Evolutionary conservation across 1,284 basidiomycete species (phyloP).

Genomic region (Sphagnurus paluster): DNA sequence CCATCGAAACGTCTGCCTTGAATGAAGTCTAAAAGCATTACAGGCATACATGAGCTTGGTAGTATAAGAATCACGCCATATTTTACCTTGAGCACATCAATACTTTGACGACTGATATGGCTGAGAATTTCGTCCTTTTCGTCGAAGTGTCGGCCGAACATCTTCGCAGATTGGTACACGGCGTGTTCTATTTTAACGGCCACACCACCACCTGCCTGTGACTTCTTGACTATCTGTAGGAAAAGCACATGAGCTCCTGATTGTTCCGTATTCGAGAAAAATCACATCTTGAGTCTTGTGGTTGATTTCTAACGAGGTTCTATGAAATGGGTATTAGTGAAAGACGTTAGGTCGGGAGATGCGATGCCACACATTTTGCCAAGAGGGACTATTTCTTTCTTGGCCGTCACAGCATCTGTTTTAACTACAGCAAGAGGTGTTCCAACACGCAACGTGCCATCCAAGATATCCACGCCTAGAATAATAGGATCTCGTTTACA

Average conservation of each 20-base stretch:
- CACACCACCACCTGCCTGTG: conserved; percentile 92
- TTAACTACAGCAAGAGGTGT: conserved; percentile 97
- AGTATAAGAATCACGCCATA: conserved; percentile 2
- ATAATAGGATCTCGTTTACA: conserved; percentile 98
- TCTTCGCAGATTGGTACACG: conserved; percentile 93
- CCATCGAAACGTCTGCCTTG: conserved; percentile 86
- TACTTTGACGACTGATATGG: conserved; percentile 88
- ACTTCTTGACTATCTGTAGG: conserved; percentile 83
- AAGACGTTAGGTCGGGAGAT: conserved; percentile 3
- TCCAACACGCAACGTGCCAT: conserved; percentile 90
- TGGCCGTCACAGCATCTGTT: conserved; percentile 80
- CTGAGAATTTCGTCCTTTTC: conserved; percentile 95
- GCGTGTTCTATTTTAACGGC: conserved; percentile 99
- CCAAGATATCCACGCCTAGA: conserved; percentile 94
- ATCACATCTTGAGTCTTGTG: conserved; percentile 79
- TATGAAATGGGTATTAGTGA: conserved; percentile 30
- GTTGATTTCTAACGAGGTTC: conserved; percentile 94
- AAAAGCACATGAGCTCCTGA: conserved; percentile 24
- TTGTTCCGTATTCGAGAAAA: conserved; percentile 1
- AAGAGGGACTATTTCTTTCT: conserved; percentile 88
- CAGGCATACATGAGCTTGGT: conserved; percentile 10
- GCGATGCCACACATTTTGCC: conserved; percentile 82
- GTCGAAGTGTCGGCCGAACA: conserved; percentile 94
- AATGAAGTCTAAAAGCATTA: conserved; percentile 65
- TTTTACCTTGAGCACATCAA: conserved; percentile 89